Conservation (phyloP, 2,329 filamentous ascomycete genomes). For the Stagonosporopsis cucurbitacearum region DNA sequence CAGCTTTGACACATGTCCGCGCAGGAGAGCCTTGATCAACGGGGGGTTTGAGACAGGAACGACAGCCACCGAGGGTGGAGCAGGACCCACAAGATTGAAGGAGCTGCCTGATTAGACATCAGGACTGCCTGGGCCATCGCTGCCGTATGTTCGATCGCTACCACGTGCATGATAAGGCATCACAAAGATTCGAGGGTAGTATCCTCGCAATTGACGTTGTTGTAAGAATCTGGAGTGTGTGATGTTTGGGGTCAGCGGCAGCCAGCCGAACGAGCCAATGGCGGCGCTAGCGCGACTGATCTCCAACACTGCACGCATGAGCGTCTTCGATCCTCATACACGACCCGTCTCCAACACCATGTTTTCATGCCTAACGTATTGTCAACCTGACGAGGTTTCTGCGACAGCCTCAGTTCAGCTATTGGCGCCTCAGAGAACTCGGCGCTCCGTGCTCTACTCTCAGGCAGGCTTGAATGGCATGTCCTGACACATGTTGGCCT, state of each 20-base stretch:
- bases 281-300: slow-evolving; percentile 25
- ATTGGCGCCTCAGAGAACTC: slow-evolving; percentile 33
- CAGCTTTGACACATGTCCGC: slow-evolving; percentile 23
- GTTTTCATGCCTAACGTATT: slow-evolving; percentile 43
- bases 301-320: slow-evolving; percentile 36
- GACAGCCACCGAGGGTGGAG: slow-evolving; percentile 16
- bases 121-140: slow-evolving; percentile 28
- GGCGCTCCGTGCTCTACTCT: slow-evolving; percentile 37
- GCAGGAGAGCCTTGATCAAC: slow-evolving; percentile 9
- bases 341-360: slow-evolving; percentile 43
- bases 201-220: slow-evolving; percentile 34
- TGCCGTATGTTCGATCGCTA: slow-evolving; percentile 37
- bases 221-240: slow-evolving; percentile 19
- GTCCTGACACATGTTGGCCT: slow-evolving; percentile 49
- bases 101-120: slow-evolving; percentile 18
- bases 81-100: slow-evolving; percentile 19
- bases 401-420: slow-evolving; percentile 35
- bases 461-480: slow-evolving; percentile 35
- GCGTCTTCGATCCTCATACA: slow-evolving; percentile 41
- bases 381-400: slow-evolving; percentile 30
- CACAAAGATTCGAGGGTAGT: slow-evolving; percentile 41
- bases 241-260: slow-evolving; percentile 26
- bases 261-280: slow-evolving; percentile 15
- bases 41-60: slow-evolving; percentile 14
- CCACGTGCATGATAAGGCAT: slow-evolving; percentile 40